These are phyloP conservation scores for Coemansia sp. DNA, from an alignment of 192 early-diverging fungal species.

Conservation along the genomic window DNA sequence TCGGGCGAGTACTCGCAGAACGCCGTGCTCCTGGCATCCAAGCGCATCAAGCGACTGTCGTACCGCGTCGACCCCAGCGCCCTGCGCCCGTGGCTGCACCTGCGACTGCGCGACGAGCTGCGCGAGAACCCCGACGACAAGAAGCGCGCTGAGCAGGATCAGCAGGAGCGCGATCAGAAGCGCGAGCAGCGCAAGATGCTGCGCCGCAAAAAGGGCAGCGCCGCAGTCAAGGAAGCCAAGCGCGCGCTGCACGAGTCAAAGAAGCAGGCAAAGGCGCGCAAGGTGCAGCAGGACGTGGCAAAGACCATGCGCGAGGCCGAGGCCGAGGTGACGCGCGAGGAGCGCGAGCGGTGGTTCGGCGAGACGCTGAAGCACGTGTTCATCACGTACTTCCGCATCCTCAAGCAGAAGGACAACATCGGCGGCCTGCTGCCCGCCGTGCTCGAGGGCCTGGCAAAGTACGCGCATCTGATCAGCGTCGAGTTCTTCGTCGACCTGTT, in stretches of 20 bases:
- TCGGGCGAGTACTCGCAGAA: slow-evolving; percentile 84
- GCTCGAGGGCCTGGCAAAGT: slow-evolving; percentile 65
- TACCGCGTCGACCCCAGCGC: slow-evolving; percentile 69
- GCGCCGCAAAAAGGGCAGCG: slow-evolving; percentile 40
- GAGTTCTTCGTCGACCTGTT: slow-evolving; percentile 94
- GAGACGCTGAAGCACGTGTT: slow-evolving; percentile 96
- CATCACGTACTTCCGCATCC: slow-evolving; percentile 90
- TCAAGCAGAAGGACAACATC: slow-evolving; percentile 80
- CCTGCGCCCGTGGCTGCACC: slow-evolving; percentile 74
- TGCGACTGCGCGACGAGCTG: slow-evolving; percentile 85
- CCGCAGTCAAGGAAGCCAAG: slow-evolving; percentile 49
- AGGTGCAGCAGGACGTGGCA: slow-evolving; percentile 48
- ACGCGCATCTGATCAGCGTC: slow-evolving; percentile 95
- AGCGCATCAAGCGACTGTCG: slow-evolving; percentile 78
- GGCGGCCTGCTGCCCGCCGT: slow-evolving; percentile 61
- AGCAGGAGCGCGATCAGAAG: slow-evolving; percentile 54
- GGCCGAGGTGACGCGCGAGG: slow-evolving; percentile 81
- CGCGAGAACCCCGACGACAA: slow-evolving; percentile 56
- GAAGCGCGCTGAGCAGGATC: slow-evolving; percentile 53
- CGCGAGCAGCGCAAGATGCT: slow-evolving; percentile 38
- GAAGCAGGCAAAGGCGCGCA: slow-evolving; percentile 67
- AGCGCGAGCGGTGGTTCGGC: slow-evolving; percentile 79
- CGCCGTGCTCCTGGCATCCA: slow-evolving; percentile 81
- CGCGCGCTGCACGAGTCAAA: slow-evolving; percentile 64
- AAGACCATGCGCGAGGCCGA: slow-evolving; percentile 82